Evolutionary conservation across 2,329 filamentous ascomycete genomes (phyloP), one percentile per base, ranked within the genome.

Genomic region (Metarhizium album): DNA sequence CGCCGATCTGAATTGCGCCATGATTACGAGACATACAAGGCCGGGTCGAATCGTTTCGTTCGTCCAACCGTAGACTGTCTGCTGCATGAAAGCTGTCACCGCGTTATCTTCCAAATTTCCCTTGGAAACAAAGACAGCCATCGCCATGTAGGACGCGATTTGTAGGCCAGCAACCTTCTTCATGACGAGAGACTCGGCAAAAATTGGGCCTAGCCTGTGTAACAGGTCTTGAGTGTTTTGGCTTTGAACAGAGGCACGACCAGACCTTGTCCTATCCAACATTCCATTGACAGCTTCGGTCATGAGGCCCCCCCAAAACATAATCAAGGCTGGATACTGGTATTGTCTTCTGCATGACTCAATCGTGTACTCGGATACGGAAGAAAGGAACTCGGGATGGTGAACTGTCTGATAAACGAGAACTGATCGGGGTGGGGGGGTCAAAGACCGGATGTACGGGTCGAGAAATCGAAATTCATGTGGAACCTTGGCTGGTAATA

Each of bases 221-320:
- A 94, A 71, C 14, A 97, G 72, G 14, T 87, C 82, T 62, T 95
- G 87, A 57, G 90, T 84, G 59, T 89, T 87, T 61, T 93, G 84
- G 58, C 79, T 78, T 66, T 95, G 86, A 4, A 94, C 76, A 54
- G 82, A 80, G 57, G 78, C 78, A 56, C 89, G 78, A 49, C 90
- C 90, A 2, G 89, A 90, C 57, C 80, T 82, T 54, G 83, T 78
- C 50, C 78, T 79, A 60, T 95, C 88, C 52, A 97, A 70, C 73
- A 93, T 89, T 29, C 83, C 84, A 55, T 87, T 86, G 52, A 94
- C 77, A 11, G 90, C 83, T 67, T 98, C 90, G 0, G 89, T 88
- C 65, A 87, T 84, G 48, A 96, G 75, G 45, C 89, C 86, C 4
- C 86, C 89, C 91, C 93, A 98, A 64, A 98, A 96, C 0, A 87